Evolutionary conservation across 768 basidiomycete species (phyloP).

Genomic region (Strobilomyces dryophilus): DNA sequence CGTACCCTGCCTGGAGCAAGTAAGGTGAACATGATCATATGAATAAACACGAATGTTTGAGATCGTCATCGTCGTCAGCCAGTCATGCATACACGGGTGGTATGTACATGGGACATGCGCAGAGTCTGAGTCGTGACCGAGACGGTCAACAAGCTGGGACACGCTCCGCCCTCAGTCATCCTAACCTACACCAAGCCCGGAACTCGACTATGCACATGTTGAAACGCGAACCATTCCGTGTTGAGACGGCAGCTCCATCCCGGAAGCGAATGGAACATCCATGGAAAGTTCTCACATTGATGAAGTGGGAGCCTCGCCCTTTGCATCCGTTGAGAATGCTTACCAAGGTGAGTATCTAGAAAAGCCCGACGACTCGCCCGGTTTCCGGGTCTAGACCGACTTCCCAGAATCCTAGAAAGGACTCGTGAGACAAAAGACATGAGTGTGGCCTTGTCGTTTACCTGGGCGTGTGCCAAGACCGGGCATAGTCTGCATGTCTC

Average conservation of each 20-base stretch:
- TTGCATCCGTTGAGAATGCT: slow-evolving; percentile 20
- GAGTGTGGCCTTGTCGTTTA: slow-evolving; percentile 25
- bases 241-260: slow-evolving; percentile 32
- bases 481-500: slow-evolving; percentile 98
- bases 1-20: slow-evolving; percentile 33
- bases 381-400: slow-evolving; percentile 76
- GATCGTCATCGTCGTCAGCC: neutral
- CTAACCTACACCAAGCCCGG: slow-evolving; percentile 14
- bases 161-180: slow-evolving; percentile 1
- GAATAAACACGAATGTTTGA: neutral
- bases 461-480: slow-evolving; percentile 91
- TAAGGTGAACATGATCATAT: neutral
- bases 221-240: slow-evolving; percentile 38
- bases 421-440: slow-evolving; percentile 9
- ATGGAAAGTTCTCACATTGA: slow-evolving; percentile 15
- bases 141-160: neutral
- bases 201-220: slow-evolving; percentile 31
- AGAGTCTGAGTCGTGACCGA: neutral
- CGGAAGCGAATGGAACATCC: slow-evolving; percentile 15
- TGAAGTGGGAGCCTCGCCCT: neutral
- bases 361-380: slow-evolving; percentile 82
- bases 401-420: slow-evolving; percentile 74
- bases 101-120: slow-evolving; percentile 9
- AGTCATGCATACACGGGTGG: slow-evolving; percentile 4
- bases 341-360: slow-evolving; percentile 40